Conservation (phyloP, 371 early-diverging fungal genomes). For the Haplosporangium sp. region DNA sequence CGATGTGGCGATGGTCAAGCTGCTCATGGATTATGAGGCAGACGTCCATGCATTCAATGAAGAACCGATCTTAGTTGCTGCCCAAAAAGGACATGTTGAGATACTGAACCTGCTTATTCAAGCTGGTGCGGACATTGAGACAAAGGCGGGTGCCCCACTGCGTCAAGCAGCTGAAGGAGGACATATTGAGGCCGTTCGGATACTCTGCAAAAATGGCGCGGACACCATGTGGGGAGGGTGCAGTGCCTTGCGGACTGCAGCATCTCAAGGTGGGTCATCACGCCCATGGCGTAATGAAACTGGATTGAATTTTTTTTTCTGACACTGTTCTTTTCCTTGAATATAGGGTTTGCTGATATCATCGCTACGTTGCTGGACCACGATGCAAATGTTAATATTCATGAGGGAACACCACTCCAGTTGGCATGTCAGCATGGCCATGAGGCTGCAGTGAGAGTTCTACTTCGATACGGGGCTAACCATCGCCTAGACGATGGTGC, state of each 20-base stretch:
- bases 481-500: conserved; percentile 55
- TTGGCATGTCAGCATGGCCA: conserved; percentile 74
- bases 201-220: conserved; percentile 45
- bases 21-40: conserved; percentile 67
- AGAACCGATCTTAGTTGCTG: conserved; percentile 80
- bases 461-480: conserved; percentile 76
- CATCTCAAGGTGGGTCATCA: conserved; percentile 31
- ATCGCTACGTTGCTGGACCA: conserved; percentile 66
- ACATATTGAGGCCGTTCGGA: conserved; percentile 34
- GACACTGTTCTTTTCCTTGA: background rate
- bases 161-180: conserved; percentile 45
- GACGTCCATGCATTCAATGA: conserved; percentile 67
- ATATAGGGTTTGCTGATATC: conserved; percentile 33
- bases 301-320: background rate
- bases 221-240: conserved; percentile 52
- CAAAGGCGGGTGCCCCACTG: conserved; percentile 31
- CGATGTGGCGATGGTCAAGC: conserved; percentile 57
- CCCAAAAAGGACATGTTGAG: conserved; percentile 71
- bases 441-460: conserved; percentile 69
- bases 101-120: conserved; percentile 62
- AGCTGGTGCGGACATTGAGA: conserved; percentile 54
- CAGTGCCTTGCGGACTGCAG: conserved; percentile 41
- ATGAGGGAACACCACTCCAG: conserved; percentile 80
- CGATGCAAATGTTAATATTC: conserved; percentile 78
- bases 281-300: background rate